Conservation (phyloP, 345 rosid genomes). For the Eucalyptus marginata region DNA sequence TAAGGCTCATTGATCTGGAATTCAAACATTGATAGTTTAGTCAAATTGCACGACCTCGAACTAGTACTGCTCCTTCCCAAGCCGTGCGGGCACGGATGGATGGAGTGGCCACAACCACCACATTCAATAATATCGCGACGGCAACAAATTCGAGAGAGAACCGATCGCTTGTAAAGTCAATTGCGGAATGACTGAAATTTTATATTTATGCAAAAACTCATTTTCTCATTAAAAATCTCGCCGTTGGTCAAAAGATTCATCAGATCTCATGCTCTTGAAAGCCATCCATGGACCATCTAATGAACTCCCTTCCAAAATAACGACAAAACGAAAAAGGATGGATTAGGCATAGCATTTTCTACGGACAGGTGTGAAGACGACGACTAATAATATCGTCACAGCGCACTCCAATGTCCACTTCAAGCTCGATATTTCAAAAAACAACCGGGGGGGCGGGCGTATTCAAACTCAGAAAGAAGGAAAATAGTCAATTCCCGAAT, state of each 20-base stretch:
- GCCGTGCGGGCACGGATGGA: not conserved
- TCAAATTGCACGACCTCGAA: not conserved
- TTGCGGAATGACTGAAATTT: not conserved
- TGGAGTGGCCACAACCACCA: not conserved
- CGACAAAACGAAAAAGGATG: not conserved
- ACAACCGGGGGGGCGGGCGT: not conserved
- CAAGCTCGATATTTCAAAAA: not conserved
- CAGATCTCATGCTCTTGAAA: not conserved
- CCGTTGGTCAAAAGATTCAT: not conserved
- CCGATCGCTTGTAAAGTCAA: not conserved
- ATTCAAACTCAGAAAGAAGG: not conserved
- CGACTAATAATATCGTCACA: not conserved
- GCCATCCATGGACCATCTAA: not conserved
- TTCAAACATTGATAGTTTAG: not conserved
- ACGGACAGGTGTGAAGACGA: not conserved
- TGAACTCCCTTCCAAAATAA: not conserved
- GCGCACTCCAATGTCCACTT: not conserved
- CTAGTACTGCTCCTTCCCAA: rapidly evolving
- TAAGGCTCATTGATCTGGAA: not conserved
- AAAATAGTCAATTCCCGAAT: not conserved
- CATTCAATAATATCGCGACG: rapidly evolving
- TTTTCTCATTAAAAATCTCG: not conserved
- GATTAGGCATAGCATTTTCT: not conserved
- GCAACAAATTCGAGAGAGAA: rapidly evolving
- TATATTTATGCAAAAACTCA: not conserved